These are phyloP conservation scores for Kwoniella sp. DNA, from an alignment of 768 basidiomycete genomes.

Conservation along the genomic window DNA sequence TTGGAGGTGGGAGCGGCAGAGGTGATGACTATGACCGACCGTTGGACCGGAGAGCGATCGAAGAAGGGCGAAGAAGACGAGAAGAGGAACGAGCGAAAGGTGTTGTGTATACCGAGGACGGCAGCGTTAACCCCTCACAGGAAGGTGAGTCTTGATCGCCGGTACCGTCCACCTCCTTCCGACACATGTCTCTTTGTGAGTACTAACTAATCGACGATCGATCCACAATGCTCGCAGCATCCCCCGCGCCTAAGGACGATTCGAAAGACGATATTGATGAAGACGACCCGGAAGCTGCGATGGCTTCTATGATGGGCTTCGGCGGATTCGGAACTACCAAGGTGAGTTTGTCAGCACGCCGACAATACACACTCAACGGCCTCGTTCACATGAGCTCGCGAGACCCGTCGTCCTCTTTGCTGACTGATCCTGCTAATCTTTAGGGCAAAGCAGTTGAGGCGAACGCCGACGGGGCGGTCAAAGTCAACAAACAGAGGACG, in stretches of 20 bases:
- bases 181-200: no score
- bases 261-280: slow-evolving; percentile 18
- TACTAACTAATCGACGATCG: no score
- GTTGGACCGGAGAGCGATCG: slow-evolving; percentile 51
- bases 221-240: not conserved
- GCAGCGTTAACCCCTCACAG: slow-evolving; percentile 18
- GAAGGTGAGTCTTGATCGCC: slow-evolving; percentile 21
- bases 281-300: slow-evolving; percentile 57
- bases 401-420: no score
- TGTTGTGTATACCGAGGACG: slow-evolving; percentile 31
- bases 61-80: slow-evolving; percentile 50
- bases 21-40: slow-evolving; percentile 39
- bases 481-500: slow-evolving; percentile 69
- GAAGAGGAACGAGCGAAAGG: slow-evolving; percentile 51
- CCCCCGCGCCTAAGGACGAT: slow-evolving; percentile 19
- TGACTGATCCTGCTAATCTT: slow-evolving; percentile 52
- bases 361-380: no score
- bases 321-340: slow-evolving; percentile 85
- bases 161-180: no score
- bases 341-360: no score
- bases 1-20: slow-evolving; percentile 15
- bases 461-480: slow-evolving; percentile 49
- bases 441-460: slow-evolving; percentile 62
- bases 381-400: no score
- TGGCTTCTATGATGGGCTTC: slow-evolving; percentile 91